phyloP scores from a whole-genome alignment of 2,329 filamentous ascomycete species.

The Cladosporium sp. region DNA sequence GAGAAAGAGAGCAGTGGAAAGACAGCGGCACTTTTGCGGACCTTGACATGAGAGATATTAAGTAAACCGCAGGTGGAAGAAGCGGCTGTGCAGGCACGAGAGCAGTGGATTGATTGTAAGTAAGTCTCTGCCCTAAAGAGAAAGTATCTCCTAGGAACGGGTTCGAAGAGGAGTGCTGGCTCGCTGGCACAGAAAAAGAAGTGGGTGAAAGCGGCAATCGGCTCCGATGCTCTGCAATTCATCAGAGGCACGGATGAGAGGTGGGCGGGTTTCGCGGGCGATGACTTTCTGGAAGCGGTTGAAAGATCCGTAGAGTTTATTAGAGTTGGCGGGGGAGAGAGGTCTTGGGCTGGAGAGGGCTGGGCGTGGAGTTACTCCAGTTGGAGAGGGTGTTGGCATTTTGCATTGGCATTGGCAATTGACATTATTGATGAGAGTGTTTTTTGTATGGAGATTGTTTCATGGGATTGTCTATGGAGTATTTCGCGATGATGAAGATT shows the following conservation, averaged over 20 bases:
- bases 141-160: background rate
- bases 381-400: background rate
- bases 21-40: background rate
- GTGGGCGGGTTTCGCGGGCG: too few relatives aligned
- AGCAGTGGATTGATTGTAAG: background rate
- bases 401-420: background rate
- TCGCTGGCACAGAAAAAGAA: too few relatives aligned
- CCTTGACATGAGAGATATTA: background rate
- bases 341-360: background rate
- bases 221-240: background rate
- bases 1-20: background rate
- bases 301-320: background rate
- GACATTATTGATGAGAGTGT: background rate
- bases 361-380: conserved; percentile 6
- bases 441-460: background rate
- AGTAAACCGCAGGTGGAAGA: too few relatives aligned
- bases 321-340: conserved; percentile 10
- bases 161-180: too few relatives aligned
- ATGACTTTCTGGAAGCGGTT: background rate
- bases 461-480: background rate
- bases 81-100: background rate
- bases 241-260: background rate
- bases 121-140: too few relatives aligned
- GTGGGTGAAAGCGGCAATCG: conserved; percentile 2
- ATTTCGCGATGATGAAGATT: background rate